phyloP scores from a whole-genome alignment of 2,329 filamentous ascomycete species.

The Hypoxylon sp. region DNA sequence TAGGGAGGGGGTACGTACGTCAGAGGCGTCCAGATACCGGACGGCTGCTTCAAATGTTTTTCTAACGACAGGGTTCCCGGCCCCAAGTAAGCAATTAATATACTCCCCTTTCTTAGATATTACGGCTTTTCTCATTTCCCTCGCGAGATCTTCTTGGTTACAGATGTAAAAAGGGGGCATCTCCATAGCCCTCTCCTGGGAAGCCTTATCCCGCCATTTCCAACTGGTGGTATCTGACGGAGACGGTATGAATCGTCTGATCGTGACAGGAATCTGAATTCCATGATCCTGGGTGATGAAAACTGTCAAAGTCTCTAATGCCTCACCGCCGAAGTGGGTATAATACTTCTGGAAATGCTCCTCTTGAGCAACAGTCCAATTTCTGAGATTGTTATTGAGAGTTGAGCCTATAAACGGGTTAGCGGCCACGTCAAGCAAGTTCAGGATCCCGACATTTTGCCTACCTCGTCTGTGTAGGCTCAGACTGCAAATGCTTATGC shows the following conservation, averaged over 20 bases:
- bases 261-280: constrained; percentile 20
- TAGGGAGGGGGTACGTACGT: constrained; percentile 8
- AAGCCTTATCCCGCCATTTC: constrained; percentile 22
- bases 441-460: background rate
- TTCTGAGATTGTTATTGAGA: constrained; percentile 19
- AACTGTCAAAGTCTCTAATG: constrained; percentile 9
- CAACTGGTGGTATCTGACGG: constrained; percentile 22
- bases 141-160: constrained; percentile 6
- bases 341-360: constrained; percentile 2
- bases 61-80: constrained; percentile 21
- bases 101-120: constrained; percentile 14
- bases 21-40: constrained; percentile 13
- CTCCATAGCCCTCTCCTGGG: constrained; percentile 24
- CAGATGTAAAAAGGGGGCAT: constrained; percentile 33
- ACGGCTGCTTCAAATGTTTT: constrained; percentile 33
- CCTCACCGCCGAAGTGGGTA: constrained; percentile 11
- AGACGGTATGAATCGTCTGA: constrained; percentile 13
- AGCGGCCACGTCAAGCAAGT: background rate
- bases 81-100: constrained; percentile 22
- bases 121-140: constrained; percentile 15
- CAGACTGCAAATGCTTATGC: constrained; percentile 22
- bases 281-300: constrained; percentile 30
- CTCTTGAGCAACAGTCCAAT: constrained; percentile 20
- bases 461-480: constrained; percentile 27
- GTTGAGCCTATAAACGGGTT: constrained; percentile 21